Evolutionary conservation across 1,284 basidiomycete species (phyloP), one percentile per base, ranked within the genome.

Genomic region (Cutaneotrichosporon daszewskae): DNA sequence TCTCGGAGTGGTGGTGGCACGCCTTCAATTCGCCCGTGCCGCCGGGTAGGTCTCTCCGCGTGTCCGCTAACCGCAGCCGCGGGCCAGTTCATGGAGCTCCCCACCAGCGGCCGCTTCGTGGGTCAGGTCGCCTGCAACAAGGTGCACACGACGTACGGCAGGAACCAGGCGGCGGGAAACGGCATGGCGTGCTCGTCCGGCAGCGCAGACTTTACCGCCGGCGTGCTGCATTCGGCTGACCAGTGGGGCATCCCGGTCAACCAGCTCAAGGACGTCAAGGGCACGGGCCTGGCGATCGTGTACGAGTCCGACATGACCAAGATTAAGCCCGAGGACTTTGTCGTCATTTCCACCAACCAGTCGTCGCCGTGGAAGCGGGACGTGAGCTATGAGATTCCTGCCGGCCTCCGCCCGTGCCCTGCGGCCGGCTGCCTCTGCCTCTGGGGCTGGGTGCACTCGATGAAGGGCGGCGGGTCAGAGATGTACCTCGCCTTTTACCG

Each of bases 401-500:
- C 67, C 12, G 65, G 69, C 13, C 80, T 86, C 76, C 84, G 84
- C 0, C 71, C 78, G n/a, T 87, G 84, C 59, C 80, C 82, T 0
- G 60, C 76, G 1, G 78, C 75, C 12, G 78, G 77, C 24, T 86
- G 85, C 60, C 76, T 73, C 17, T 85, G 84, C 63, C 76, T 79
- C 5, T 87, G 79, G 74, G 80, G 80, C 62, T 87, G 84, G 84
- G 78, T 83, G 24, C 32, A 66, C 64, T 14, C 8, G 8, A 16
- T 27, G 24, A 25, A 37, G 25, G 34, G 38, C 19, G 37, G 43
- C 32, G 18, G 24, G 24, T 86, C 29, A n/a, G 36, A 39, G 25
- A 34, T 33, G 40, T 86, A 83, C 72, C 84, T 85, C 79, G 82
- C 77, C 40, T 79, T 79, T n/a, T 87, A 85, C 76, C 77, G 79